These are phyloP conservation scores for Pseudophaeomoniella oleicola DNA, from an alignment of 2,329 filamentous ascomycete genomes.

Conservation along the genomic window DNA sequence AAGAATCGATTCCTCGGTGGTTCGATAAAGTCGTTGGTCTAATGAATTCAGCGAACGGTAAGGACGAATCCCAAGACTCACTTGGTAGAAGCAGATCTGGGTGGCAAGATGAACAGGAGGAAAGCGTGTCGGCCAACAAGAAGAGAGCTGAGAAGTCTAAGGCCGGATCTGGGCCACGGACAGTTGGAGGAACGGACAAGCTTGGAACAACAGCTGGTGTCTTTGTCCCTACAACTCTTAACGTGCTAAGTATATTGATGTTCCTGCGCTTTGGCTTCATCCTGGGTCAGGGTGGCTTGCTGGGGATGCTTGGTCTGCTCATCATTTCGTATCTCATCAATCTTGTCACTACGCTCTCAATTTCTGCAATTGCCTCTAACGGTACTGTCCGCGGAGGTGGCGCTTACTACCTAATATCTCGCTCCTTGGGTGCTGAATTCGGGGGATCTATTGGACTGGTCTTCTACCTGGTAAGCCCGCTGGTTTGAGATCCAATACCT, in stretches of 20 bases:
- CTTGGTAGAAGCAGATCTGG: not conserved
- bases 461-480: slow-evolving; percentile 52
- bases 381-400: slow-evolving; percentile 78
- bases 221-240: slow-evolving; percentile 78
- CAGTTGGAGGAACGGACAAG: slow-evolving; percentile 45
- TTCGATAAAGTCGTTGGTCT: not conserved
- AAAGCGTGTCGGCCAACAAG: not conserved
- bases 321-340: slow-evolving; percentile 65
- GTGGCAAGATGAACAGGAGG: not conserved
- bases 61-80: not conserved
- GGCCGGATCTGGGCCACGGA: slow-evolving; percentile 17
- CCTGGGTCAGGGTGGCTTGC: slow-evolving; percentile 61
- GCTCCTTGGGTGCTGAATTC: slow-evolving; percentile 75
- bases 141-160: not conserved
- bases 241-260: slow-evolving; percentile 83
- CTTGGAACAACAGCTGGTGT: slow-evolving; percentile 65
- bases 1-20: not conserved
- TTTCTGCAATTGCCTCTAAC: slow-evolving; percentile 81
- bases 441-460: slow-evolving; percentile 77
- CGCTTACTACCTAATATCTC: slow-evolving; percentile 77
- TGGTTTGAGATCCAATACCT: no score
- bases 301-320: slow-evolving; percentile 68
- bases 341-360: slow-evolving; percentile 69
- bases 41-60: not conserved
- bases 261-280: slow-evolving; percentile 81